These are phyloP conservation scores for Fremontodendron californicum DNA, from an alignment of 345 rosid genomes.

Conservation along the genomic window DNA sequence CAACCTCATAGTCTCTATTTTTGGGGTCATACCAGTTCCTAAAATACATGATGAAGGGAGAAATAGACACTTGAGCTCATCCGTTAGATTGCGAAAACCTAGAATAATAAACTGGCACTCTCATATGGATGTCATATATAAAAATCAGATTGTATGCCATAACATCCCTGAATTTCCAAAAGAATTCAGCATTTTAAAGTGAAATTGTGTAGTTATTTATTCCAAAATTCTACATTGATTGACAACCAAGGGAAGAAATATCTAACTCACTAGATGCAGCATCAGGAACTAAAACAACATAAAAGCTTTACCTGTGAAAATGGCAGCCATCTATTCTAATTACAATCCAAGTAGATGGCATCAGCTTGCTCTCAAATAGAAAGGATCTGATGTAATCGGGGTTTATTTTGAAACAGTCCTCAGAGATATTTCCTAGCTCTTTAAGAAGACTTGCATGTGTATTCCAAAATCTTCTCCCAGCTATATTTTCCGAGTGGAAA, in stretches of 20 bases:
- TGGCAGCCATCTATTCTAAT: constrained; percentile 93
- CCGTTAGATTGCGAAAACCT: neutral
- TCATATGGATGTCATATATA: neutral
- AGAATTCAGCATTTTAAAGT: constrained; percentile 1
- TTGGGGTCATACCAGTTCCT: neutral
- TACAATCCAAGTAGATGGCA: constrained; percentile 78
- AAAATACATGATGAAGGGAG: neutral
- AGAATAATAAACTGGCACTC: neutral
- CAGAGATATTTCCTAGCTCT: constrained; percentile 55
- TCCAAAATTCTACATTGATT: neutral
- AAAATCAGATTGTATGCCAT: neutral
- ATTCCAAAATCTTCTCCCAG: constrained; percentile 74
- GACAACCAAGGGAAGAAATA: constrained; percentile 7
- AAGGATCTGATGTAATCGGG: constrained; percentile 63
- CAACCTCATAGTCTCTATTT: neutral
- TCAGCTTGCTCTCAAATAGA: constrained; percentile 64
- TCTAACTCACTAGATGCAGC: neutral
- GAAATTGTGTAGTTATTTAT: neutral
- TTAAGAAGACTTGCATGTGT: constrained; percentile 43
- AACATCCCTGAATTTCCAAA: neutral
- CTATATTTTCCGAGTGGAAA: constrained; percentile 54
- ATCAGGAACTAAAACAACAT: neutral
- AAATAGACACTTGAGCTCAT: neutral
- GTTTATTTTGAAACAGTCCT: constrained; percentile 54
- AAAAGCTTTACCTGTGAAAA: constrained; percentile 54